Conservation (phyloP, 768 basidiomycete genomes). For the Russula sp. region DNA sequence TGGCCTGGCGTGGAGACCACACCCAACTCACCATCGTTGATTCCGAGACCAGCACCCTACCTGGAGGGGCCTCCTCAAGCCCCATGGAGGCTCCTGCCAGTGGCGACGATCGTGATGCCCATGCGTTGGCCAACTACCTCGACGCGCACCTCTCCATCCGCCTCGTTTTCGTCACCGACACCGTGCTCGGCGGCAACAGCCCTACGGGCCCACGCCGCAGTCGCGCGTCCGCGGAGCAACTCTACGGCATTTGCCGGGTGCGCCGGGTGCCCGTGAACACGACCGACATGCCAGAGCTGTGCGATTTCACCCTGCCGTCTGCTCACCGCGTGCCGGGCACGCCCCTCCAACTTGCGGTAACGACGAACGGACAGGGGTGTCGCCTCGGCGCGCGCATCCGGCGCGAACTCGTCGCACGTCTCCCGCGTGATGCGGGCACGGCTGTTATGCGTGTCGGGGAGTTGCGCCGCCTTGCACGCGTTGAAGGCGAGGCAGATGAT, state of each 20-base stretch:
- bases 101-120: slow-evolving; percentile 32
- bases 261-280: slow-evolving; percentile 73
- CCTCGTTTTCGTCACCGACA: slow-evolving; percentile 80
- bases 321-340: slow-evolving; percentile 74
- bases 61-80: slow-evolving; percentile 33
- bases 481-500: slow-evolving; percentile 39
- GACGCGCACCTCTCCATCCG: slow-evolving; percentile 29
- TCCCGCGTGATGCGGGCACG: slow-evolving; percentile 64
- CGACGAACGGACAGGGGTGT: slow-evolving; percentile 90
- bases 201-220: slow-evolving; percentile 36
- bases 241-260: slow-evolving; percentile 48
- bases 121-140: slow-evolving; percentile 44
- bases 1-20: slow-evolving; percentile 52
- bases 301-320: slow-evolving; percentile 84
- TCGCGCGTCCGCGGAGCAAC: slow-evolving; percentile 45
- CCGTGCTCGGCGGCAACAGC: slow-evolving; percentile 35
- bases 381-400: slow-evolving; percentile 71
- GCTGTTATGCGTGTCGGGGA: slow-evolving; percentile 70
- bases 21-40: slow-evolving; percentile 53
- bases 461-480: slow-evolving; percentile 51
- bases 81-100: slow-evolving; percentile 5
- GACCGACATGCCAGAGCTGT: slow-evolving; percentile 79
- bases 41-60: slow-evolving; percentile 33
- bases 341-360: slow-evolving; percentile 69
- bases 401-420: slow-evolving; percentile 69